These are phyloP conservation scores for Kluyveromyces starmeri DNA, from an alignment of 805 yeast genomes.

Conservation along the genomic window DNA sequence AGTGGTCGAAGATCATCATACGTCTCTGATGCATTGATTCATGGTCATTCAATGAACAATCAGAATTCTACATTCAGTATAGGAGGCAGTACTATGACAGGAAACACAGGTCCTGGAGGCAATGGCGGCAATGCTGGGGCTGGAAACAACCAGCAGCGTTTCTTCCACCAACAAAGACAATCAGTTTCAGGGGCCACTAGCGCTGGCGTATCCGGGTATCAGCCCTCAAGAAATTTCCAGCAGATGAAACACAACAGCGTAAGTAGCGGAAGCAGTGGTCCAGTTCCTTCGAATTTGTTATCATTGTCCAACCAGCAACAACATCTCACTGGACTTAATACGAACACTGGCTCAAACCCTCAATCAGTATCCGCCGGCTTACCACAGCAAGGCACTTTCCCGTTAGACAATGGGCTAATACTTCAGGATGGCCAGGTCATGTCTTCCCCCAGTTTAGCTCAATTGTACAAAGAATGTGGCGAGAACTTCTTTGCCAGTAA, in stretches of 20 bases:
- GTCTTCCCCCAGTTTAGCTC: slow-evolving; percentile 49
- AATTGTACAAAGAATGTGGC: slow-evolving; percentile 38
- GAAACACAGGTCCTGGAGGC: neutral
- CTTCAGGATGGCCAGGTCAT: slow-evolving; percentile 47
- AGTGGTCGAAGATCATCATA: slow-evolving; percentile 66
- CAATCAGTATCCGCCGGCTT: neutral
- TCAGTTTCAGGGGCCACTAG: slow-evolving; percentile 8
- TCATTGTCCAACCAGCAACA: slow-evolving; percentile 8
- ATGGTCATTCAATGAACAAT: slow-evolving; percentile 12
- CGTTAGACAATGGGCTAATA: slow-evolving; percentile 52
- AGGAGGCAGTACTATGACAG: slow-evolving; percentile 8
- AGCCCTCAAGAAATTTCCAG: slow-evolving; percentile 6
- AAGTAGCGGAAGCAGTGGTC: slow-evolving; percentile 2
- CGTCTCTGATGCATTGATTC: slow-evolving; percentile 56
- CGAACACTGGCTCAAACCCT: neutral
- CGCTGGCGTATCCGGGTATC: slow-evolving; percentile 3
- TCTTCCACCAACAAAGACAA: slow-evolving; percentile 9
- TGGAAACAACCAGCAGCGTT: neutral
- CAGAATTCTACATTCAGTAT: slow-evolving; percentile 5
- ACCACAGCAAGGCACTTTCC: slow-evolving; percentile 16
- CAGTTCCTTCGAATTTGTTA: slow-evolving; percentile 14
- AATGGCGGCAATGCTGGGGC: neutral
- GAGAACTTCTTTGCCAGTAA: slow-evolving; percentile 47
- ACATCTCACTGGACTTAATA: neutral
- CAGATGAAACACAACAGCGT: slow-evolving; percentile 14